Evolutionary conservation across 176 grass and related monocot genomes (phyloP).

Genomic region (Echinochloa phyllopogon): DNA sequence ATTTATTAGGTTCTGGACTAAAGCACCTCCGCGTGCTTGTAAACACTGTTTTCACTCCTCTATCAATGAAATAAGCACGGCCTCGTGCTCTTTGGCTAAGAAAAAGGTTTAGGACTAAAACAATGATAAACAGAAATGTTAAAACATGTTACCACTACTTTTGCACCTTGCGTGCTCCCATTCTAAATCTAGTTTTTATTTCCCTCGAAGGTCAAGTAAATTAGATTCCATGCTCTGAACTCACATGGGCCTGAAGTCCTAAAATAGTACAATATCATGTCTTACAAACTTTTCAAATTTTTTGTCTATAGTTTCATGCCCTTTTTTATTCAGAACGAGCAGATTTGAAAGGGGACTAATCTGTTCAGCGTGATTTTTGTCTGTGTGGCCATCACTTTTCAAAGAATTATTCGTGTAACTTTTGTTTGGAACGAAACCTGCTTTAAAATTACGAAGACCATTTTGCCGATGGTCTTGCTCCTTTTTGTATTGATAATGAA

Average conservation of each 20-base stretch:
- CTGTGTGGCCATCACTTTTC: background rate
- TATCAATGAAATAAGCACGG: no score
- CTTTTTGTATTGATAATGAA: background rate
- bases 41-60: no score
- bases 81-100: no score
- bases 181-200: background rate
- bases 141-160: background rate
- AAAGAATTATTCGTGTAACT: background rate
- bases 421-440: background rate
- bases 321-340: slow-evolving; percentile 43
- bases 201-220: background rate
- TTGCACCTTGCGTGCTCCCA: background rate
- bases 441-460: background rate
- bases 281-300: background rate
- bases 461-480: no score
- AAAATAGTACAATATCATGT: background rate
- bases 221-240: background rate
- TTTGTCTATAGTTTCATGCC: slow-evolving; percentile 25
- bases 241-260: background rate
- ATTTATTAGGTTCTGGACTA: no score
- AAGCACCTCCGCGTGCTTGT: no score
- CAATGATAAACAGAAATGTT: background rate
- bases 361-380: background rate
- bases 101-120: background rate
- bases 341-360: slow-evolving; percentile 49